These are phyloP conservation scores for Kalmusia sp. DNA, from an alignment of 2,329 filamentous ascomycete species.

Conservation along the genomic window DNA sequence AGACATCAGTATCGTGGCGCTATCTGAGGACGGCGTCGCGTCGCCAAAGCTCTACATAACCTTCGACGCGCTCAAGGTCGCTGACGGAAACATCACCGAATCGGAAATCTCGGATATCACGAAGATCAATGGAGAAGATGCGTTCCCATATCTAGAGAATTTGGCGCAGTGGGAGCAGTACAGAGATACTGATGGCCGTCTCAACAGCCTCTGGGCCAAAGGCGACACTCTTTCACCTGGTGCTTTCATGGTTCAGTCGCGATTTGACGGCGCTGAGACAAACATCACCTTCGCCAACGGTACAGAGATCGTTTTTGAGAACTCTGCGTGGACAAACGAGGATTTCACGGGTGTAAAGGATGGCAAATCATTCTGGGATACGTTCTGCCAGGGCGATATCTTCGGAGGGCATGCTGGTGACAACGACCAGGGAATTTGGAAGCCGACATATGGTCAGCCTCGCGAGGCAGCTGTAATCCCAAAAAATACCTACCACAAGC, in stretches of 20 bases:
- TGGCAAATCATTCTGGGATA: constrained; percentile 47
- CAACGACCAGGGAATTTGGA: neutral
- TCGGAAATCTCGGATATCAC: constrained; percentile 33
- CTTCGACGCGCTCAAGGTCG: constrained; percentile 8
- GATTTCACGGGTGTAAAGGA: constrained; percentile 37
- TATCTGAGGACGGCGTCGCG: constrained; percentile 41
- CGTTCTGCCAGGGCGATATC: constrained; percentile 35
- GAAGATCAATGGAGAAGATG: constrained; percentile 35
- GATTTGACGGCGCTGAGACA: constrained; percentile 31
- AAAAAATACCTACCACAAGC: constrained; percentile 15
- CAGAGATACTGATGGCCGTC: constrained; percentile 28
- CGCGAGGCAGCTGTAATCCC: constrained; percentile 30
- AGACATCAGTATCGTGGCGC: constrained; percentile 25
- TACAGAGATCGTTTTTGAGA: constrained; percentile 22
- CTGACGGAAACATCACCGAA: constrained; percentile 24
- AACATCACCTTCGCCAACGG: constrained; percentile 43
- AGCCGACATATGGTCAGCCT: constrained; percentile 4
- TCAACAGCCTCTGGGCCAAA: constrained; percentile 30
- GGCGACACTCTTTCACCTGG: constrained; percentile 29
- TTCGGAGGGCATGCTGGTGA: constrained; percentile 8
- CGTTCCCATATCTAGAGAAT: constrained; percentile 28
- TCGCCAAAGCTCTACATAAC: constrained; percentile 42
- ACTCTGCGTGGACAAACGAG: constrained; percentile 23
- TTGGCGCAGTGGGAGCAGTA: constrained; percentile 25
- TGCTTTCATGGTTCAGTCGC: constrained; percentile 20